A percentile compares a stretch with the other conserved stretches of the same genome.
These are phyloP conservation scores for Pythium vanterpoolii DNA, from an alignment of 352 stramenopile species.

Conservation along the genomic window DNA sequence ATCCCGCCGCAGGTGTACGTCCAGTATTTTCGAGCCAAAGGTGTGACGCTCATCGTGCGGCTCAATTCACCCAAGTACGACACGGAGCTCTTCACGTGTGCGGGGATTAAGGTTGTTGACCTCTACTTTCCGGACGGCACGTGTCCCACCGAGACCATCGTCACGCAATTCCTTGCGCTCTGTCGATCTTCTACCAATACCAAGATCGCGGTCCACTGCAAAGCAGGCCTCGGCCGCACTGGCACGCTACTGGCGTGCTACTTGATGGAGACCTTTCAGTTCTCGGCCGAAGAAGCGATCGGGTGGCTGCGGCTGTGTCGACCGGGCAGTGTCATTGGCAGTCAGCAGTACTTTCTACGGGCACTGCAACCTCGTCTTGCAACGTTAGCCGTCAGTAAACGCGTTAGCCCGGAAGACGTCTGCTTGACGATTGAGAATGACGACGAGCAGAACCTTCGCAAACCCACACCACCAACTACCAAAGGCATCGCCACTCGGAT, in stretches of 20 bases:
- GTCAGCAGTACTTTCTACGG: slow-evolving; percentile 92
- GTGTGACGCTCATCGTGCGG: slow-evolving; percentile 65
- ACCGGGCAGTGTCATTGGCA: slow-evolving; percentile 91
- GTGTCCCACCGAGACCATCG: slow-evolving; percentile 70
- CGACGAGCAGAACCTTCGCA: not conserved
- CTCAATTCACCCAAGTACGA: slow-evolving; percentile 95
- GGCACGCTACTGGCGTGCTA: slow-evolving; percentile 94
- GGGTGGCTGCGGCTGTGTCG: slow-evolving; percentile 91
- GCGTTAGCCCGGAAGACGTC: no score
- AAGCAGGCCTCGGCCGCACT: slow-evolving; percentile 92
- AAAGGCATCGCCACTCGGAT: slow-evolving; percentile 14
- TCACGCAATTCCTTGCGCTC: slow-evolving; percentile 63
- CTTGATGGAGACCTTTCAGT: slow-evolving; percentile 92
- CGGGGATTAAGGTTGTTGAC: slow-evolving; percentile 86
- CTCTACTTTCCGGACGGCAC: slow-evolving; percentile 93
- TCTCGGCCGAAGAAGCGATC: slow-evolving; percentile 92
- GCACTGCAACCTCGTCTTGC: slow-evolving; percentile 40
- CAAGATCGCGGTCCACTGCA: slow-evolving; percentile 95
- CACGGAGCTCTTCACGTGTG: slow-evolving; percentile 65
- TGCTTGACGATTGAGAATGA: not conserved
- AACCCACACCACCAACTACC: not conserved
- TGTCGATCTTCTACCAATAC: slow-evolving; percentile 46
- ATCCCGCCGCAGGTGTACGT: slow-evolving; percentile 39
- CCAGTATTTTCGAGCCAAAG: slow-evolving; percentile 40
- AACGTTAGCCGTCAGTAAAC: not conserved